A percentile compares a stretch with the other conserved stretches of the same genome.
phyloP scores from a whole-genome alignment of 257 asterid genomes.

The Osmanthus fragrans region DNA sequence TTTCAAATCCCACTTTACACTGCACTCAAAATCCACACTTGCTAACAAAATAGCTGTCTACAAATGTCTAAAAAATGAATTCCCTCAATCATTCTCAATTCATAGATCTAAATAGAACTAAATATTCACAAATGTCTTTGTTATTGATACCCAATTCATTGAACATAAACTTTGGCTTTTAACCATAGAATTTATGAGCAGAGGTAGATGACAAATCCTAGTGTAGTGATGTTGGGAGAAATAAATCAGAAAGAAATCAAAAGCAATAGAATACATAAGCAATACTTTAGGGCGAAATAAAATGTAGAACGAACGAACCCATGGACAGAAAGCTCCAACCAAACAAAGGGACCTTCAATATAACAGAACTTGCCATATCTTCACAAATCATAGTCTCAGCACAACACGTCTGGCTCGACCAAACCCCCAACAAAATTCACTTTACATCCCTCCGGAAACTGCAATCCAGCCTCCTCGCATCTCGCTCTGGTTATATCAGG shows the following conservation, averaged over 20 bases:
- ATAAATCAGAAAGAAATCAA: background rate
- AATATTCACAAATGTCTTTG: background rate
- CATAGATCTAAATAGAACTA: no score
- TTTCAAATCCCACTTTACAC: no score
- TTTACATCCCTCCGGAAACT: slow-evolving; percentile 68
- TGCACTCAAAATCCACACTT: no score
- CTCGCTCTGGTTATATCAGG: slow-evolving; percentile 63
- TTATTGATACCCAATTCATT: background rate
- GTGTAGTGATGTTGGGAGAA: background rate
- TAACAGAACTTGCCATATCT: background rate
- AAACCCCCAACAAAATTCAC: slow-evolving; percentile 77
- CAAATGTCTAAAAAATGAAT: no score
- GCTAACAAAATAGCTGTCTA: no score
- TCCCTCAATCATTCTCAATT: background rate
- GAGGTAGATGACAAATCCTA: background rate
- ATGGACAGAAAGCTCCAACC: background rate
- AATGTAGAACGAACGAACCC: background rate
- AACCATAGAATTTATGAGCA: background rate
- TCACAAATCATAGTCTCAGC: slow-evolving; percentile 30
- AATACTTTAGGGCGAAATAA: background rate
- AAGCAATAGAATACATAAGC: background rate
- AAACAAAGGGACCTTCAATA: background rate
- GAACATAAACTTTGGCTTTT: background rate
- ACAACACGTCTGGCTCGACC: slow-evolving; percentile 66
- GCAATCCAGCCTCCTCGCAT: slow-evolving; percentile 73